Percentiles rank a stretch among this genome's conserved stretches.
phyloP scores from a whole-genome alignment of 2,329 filamentous ascomycete species.

The Akanthomyces uredinophilus region DNA sequence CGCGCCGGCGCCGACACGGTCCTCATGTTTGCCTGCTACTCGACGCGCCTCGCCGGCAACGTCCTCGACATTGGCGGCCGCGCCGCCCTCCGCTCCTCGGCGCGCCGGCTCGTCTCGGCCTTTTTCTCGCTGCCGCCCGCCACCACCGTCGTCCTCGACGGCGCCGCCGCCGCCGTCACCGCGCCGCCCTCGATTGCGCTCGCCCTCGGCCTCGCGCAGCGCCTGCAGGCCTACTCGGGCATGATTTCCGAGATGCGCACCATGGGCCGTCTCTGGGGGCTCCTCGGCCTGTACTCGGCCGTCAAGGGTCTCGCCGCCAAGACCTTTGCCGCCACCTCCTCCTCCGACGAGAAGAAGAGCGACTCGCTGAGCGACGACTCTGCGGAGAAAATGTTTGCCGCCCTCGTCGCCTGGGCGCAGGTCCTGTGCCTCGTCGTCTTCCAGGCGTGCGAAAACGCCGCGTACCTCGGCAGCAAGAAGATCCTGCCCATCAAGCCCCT shows the following conservation, averaged over 20 bases:
- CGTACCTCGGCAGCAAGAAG: constrained; percentile 69
- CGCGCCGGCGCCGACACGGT: constrained; percentile 64
- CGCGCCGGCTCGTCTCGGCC: constrained; percentile 47
- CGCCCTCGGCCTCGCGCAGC: constrained; percentile 44
- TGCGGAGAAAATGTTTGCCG: constrained; percentile 34
- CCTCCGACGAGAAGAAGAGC: no score
- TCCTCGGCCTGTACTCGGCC: constrained; percentile 69
- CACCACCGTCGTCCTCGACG: constrained; percentile 41
- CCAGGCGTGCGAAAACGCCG: constrained; percentile 78
- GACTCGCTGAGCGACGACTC: constrained; percentile 31
- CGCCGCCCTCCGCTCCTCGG: constrained; percentile 50
- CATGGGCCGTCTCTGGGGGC: constrained; percentile 70
- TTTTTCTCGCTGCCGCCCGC: constrained; percentile 47
- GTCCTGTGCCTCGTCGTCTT: constrained; percentile 63
- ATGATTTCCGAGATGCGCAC: constrained; percentile 67
- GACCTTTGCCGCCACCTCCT: no score
- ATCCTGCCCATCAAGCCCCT: constrained; percentile 56
- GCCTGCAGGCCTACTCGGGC: constrained; percentile 56
- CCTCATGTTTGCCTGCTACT: constrained; percentile 65
- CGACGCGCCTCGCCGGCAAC: constrained; percentile 50
- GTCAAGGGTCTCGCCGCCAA: constrained; percentile 45
- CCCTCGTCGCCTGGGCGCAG: constrained; percentile 59
- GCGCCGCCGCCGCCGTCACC: constrained; percentile 33
- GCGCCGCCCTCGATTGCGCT: constrained; percentile 31
- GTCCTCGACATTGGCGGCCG: constrained; percentile 49